Conservation (phyloP, 108 stramenopile species). For the Chaetoceros tenuissimus region DNA sequence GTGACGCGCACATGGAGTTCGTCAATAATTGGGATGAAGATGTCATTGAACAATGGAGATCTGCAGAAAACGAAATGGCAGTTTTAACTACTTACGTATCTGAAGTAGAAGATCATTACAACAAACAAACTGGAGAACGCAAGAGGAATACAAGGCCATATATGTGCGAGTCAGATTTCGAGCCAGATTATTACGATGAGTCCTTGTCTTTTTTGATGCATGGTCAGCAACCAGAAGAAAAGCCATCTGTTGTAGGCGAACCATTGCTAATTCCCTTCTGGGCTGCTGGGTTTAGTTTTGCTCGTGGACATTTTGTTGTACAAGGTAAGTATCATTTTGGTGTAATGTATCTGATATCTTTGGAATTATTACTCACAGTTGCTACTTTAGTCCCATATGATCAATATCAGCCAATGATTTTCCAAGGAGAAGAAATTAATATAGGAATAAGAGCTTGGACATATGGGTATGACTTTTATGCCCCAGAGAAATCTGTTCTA, state of each 20-base stretch:
- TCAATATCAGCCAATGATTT: slow-evolving; percentile 31
- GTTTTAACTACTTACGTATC: slow-evolving; percentile 43
- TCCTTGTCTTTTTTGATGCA: slow-evolving; percentile 17
- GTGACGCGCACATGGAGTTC: slow-evolving; percentile 55
- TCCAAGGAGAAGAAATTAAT: slow-evolving; percentile 63
- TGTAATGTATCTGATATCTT: slow-evolving; percentile 9
- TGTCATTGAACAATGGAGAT: slow-evolving; percentile 38
- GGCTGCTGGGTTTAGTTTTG: slow-evolving; percentile 81
- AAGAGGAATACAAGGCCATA: slow-evolving; percentile 11
- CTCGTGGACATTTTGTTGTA: slow-evolving; percentile 49
- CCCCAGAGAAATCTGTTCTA: slow-evolving; percentile 39
- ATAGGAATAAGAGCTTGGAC: slow-evolving; percentile 55
- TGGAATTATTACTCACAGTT: neutral
- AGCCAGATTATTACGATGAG: slow-evolving; percentile 14
- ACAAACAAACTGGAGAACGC: slow-evolving; percentile 15
- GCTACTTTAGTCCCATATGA: slow-evolving; percentile 5
- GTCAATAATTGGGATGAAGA: slow-evolving; percentile 44
- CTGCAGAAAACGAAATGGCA: slow-evolving; percentile 51
- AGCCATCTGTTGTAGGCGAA: slow-evolving; percentile 5
- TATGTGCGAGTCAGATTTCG: slow-evolving; percentile 37
- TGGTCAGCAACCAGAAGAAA: slow-evolving; percentile 24
- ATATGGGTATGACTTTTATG: slow-evolving; percentile 72
- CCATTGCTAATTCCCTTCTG: slow-evolving; percentile 71
- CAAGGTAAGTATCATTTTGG: slow-evolving; percentile 35
- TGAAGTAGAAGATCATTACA: slow-evolving; percentile 16